Evolutionary conservation across 2,329 filamentous ascomycete species (phyloP).

Genomic region (Ascochyta lentis): DNA sequence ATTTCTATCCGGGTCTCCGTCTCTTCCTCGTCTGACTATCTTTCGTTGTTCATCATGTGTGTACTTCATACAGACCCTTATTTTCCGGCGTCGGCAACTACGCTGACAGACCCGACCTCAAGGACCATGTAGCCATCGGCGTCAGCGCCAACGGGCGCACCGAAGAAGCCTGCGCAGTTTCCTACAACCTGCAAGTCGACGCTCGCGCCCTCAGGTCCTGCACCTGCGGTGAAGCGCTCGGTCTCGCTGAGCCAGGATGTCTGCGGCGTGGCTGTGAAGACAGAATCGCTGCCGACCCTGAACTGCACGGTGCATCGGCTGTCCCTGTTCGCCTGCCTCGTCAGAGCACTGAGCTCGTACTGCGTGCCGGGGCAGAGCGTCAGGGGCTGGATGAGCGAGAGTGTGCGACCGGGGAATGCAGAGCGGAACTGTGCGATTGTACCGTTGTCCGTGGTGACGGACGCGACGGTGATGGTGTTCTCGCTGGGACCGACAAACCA

Average conservation of each 20-base stretch:
- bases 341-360: constrained; percentile 26
- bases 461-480: constrained; percentile 26
- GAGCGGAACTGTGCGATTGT: constrained; percentile 33
- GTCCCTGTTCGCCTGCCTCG: constrained; percentile 23
- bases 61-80: neutral
- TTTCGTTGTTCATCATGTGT: neutral
- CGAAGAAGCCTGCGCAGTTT: constrained; percentile 30
- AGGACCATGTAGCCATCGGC: constrained; percentile 26
- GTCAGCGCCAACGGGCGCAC: constrained; percentile 22
- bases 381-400: constrained; percentile 34
- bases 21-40: neutral
- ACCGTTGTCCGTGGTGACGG: constrained; percentile 15
- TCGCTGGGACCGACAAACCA: constrained; percentile 31
- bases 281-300: constrained; percentile 19
- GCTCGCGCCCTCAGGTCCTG: constrained; percentile 25
- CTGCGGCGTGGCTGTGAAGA: constrained; percentile 28
- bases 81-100: neutral
- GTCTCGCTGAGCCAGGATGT: constrained; percentile 19
- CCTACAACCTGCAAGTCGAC: constrained; percentile 28
- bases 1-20: constrained; percentile 1
- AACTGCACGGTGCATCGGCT: constrained; percentile 30
- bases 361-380: constrained; percentile 35
- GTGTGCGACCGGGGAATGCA: constrained; percentile 24
- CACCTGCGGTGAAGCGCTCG: constrained; percentile 28
- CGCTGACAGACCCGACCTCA: constrained; percentile 12